A percentile compares a stretch with the other conserved stretches of the same genome.
Evolutionary conservation across 495 filamentous ascomycete species (phyloP).

Genomic region (Lophium mytilinum): DNA sequence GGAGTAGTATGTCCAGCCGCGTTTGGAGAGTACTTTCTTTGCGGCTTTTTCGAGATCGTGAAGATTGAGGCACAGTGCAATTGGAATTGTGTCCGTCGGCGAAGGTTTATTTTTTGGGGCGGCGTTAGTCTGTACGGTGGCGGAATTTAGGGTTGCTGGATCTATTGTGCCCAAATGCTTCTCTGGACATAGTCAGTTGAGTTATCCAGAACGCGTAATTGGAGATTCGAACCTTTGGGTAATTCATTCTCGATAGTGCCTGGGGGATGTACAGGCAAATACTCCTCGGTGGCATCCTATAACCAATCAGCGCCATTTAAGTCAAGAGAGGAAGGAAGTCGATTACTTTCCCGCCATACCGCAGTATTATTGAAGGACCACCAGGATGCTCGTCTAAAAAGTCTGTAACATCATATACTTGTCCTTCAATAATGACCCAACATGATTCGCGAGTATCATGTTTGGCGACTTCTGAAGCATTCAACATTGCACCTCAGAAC

Average conservation of each 20-base stretch:
- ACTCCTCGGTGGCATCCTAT: neutral
- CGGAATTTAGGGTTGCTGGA: neutral
- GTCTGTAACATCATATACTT: constrained; percentile 82
- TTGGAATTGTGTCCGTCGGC: neutral
- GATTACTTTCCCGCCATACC: constrained; percentile 58
- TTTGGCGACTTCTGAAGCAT: constrained; percentile 56
- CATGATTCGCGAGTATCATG: constrained; percentile 73
- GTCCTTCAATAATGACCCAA: constrained; percentile 75
- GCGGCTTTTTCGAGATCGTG: constrained; percentile 18
- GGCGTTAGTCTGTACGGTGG: neutral
- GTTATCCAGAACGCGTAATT: too few species aligned
- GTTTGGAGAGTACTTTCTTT: constrained; percentile 5
- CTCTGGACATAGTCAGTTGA: neutral
- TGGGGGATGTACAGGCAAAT: neutral
- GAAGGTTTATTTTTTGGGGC: neutral
- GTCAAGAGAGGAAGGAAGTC: neutral
- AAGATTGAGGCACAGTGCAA: neutral
- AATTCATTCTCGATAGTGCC: neutral
- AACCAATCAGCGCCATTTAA: neutral
- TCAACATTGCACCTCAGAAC: too few species aligned
- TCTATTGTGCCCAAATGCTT: neutral
- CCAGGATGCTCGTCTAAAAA: constrained; percentile 80
- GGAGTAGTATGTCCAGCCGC: constrained; percentile 19
- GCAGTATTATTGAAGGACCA: constrained; percentile 69
- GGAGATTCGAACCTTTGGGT: neutral